A percentile compares a stretch with the other conserved stretches of the same genome.
phyloP scores from a whole-genome alignment of 495 filamentous ascomycete species.

The Aspergillus mulundensis region DNA sequence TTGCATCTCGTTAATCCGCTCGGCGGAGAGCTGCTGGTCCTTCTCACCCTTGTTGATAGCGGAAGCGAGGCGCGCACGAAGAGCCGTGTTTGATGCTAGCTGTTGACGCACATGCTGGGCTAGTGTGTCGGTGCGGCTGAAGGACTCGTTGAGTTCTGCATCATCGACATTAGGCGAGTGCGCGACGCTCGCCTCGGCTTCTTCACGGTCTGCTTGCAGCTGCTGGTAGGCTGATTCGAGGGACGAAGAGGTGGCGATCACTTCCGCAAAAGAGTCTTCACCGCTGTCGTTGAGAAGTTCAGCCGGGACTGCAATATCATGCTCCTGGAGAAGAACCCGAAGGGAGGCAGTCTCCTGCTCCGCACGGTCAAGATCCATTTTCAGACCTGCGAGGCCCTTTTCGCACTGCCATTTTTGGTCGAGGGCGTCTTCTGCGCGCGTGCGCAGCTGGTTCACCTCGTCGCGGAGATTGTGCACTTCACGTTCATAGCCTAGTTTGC shows the following conservation, averaged over 20 bases:
- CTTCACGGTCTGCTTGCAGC: conserved; percentile 73
- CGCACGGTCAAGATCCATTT: conserved; percentile 95
- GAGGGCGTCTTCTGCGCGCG: conserved; percentile 90
- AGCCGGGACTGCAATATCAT: conserved; percentile 70
- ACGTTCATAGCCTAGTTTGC: conserved; percentile 71
- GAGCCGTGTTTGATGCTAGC: conserved; percentile 65
- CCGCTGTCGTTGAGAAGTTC: conserved; percentile 29
- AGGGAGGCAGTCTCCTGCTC: conserved; percentile 86
- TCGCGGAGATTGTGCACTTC: conserved; percentile 75
- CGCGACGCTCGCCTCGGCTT: conserved; percentile 59
- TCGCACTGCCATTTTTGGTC: conserved; percentile 96
- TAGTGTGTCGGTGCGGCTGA: conserved; percentile 72
- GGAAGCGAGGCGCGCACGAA: conserved; percentile 76
- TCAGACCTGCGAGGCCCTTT: conserved; percentile 84
- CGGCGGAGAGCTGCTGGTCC: conserved; percentile 72
- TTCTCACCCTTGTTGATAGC: conserved; percentile 83
- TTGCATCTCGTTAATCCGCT: conserved; percentile 80
- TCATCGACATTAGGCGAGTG: conserved; percentile 60
- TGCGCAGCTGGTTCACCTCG: conserved; percentile 80
- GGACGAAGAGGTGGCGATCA: conserved; percentile 63
- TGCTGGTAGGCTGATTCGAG: conserved; percentile 76
- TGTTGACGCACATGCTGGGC: conserved; percentile 72
- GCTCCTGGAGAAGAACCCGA: conserved; percentile 74
- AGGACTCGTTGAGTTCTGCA: conserved; percentile 60
- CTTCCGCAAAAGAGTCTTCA: conserved; percentile 43